Base-by-base conservation (phyloP, 1,284 basidiomycete species). In the Ceraceosorus bombacis region DNA sequence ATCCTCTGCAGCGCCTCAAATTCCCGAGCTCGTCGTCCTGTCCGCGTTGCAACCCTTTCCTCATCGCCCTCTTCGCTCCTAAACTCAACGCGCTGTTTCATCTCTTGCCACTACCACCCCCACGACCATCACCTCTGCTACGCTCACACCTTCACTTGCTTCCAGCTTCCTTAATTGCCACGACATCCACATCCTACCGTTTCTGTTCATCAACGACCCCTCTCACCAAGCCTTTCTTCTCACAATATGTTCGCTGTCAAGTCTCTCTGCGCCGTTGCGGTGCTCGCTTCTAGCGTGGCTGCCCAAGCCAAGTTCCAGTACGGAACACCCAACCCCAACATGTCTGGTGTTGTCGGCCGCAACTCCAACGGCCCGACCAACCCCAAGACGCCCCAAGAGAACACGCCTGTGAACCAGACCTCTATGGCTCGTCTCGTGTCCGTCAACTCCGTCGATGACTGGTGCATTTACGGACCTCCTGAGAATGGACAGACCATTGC, bases 401-500 rank as follows among this genome's bases (percentile, higher is more conserved):
- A 66, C 64, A 77, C 75, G 0, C 63, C 75, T 54, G 65, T 77
- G 60, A 76, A 77, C 67, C 75, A 77, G 64, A 71, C 62, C 38
- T 74, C 72, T 39, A 46, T 58, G 38, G 62, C 74, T 46, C 74
- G 74, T 57, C 70, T 77, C 27, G 71, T 68, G 15, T 67, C 74
- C 15, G 61, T 77, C 64, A 77, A 77, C 70, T 65, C 63, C 50
- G 56, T 75, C 55, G 72, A 76, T 46, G 75, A 77, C 65, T 77
- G 74, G 74, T 77, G 75, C 65, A 77, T 72, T n/a, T 77, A 76
- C 50, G 72, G 68, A 17, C 71, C 75, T 3, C 80, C 75, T 79
- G 76, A 78, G 38, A 63, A 75, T 8, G 80, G 77, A n/a, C 57
- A 74, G 40, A 79, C 80, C n/a, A 84, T 89, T 58, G 86, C 82